Evolutionary conservation across 2,329 filamentous ascomycete species (phyloP).

Genomic region (Calonectria ilicicola): DNA sequence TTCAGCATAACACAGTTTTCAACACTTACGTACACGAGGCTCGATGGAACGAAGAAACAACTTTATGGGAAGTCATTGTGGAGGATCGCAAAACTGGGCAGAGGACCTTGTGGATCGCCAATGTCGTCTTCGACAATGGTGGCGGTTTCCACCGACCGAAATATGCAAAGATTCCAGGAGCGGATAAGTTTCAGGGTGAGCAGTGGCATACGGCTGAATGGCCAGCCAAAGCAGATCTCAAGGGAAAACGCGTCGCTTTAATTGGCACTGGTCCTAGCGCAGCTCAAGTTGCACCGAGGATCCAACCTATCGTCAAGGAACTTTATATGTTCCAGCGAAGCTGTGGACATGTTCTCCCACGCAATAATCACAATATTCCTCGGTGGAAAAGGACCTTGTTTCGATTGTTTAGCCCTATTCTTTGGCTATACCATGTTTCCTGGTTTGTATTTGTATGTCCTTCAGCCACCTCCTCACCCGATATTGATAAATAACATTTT

Average conservation of each 20-base stretch:
- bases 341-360: conserved; percentile 7
- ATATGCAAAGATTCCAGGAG: conserved; percentile 3
- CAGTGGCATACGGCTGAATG: conserved; percentile 12
- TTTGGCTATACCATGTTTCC: conserved; percentile 10
- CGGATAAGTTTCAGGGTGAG: neutral
- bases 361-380: neutral
- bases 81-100: conserved; percentile 4
- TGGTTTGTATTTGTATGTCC: conserved; percentile 1
- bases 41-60: conserved; percentile 1
- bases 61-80: neutral
- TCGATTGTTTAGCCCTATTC: neutral
- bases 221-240: neutral
- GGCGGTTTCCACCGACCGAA: conserved; percentile 10
- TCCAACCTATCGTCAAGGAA: conserved; percentile 8
- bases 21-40: neutral
- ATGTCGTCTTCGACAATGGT: conserved; percentile 6
- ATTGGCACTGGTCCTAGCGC: conserved; percentile 9
- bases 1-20: neutral
- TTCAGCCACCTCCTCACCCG: too few relatives aligned
- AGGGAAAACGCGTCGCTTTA: neutral
- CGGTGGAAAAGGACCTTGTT: neutral
- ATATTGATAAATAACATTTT: neutral
- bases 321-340: conserved; percentile 12
- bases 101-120: neutral
- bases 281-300: conserved; percentile 7